A percentile compares a stretch with the other conserved stretches of the same genome.
phyloP scores from a whole-genome alignment of 1,284 basidiomycete species.

The Puccinia polysora region DNA sequence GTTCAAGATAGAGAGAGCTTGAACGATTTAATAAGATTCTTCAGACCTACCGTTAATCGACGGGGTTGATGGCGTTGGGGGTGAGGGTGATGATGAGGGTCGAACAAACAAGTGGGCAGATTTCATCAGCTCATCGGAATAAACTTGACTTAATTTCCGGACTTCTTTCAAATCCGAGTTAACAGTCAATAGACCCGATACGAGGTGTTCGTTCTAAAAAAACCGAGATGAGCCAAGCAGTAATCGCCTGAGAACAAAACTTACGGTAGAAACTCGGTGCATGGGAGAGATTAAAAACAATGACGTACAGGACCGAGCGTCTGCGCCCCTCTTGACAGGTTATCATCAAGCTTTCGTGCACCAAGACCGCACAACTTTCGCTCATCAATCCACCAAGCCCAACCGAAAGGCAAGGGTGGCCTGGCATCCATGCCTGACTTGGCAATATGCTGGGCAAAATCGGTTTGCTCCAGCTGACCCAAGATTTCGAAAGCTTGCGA shows the following conservation, averaged over 20 bases:
- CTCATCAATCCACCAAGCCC: conserved; percentile 31
- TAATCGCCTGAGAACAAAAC: not conserved
- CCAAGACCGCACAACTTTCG: conserved; percentile 4
- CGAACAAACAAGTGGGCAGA: conserved; percentile 16
- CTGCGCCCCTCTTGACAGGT: not conserved
- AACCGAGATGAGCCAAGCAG: no score
- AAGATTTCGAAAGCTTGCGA: conserved; percentile 19
- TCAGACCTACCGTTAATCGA: no score
- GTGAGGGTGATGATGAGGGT: not conserved
- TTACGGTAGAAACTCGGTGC: not conserved
- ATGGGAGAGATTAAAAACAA: not conserved
- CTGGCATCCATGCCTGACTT: not conserved
- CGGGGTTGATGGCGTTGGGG: not conserved
- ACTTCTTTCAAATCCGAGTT: conserved; percentile 25
- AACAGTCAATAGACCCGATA: not conserved
- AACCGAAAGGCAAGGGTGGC: conserved; percentile 15
- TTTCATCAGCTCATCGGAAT: conserved; percentile 6
- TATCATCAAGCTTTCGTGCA: not conserved
- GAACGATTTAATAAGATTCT: no score
- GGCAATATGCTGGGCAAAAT: conserved; percentile 8
- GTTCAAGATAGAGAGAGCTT: no score
- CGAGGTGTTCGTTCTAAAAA: not conserved
- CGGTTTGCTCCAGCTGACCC: not conserved
- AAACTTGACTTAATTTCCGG: not conserved
- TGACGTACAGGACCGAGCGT: not conserved